phyloP scores from a whole-genome alignment of 2,329 filamentous ascomycete species.

The Arthrobotrys iridis region DNA sequence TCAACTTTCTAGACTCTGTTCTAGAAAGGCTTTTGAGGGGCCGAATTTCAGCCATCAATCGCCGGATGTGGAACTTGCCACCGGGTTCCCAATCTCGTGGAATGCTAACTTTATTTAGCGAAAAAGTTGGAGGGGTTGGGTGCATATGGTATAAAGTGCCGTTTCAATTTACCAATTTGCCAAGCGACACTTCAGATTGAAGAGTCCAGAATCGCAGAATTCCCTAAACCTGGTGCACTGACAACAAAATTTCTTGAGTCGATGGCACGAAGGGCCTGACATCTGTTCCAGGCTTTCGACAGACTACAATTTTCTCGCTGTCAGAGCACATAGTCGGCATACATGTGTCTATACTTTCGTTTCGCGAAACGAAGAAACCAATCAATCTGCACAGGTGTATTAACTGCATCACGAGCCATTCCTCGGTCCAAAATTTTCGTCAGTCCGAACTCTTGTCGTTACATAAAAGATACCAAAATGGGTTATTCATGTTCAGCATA shows the following conservation, averaged over 20 bases:
- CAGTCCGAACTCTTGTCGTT: too few species aligned
- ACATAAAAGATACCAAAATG: too few species aligned
- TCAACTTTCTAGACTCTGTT: conserved; percentile 23
- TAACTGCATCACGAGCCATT: too few species aligned
- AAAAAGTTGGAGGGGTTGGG: conserved; percentile 4
- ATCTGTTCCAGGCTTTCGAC: conserved; percentile 2
- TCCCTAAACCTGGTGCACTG: neutral
- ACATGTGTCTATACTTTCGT: too few species aligned
- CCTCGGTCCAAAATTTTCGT: too few species aligned
- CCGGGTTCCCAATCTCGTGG: neutral
- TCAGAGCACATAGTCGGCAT: too few species aligned
- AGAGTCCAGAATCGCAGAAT: neutral
- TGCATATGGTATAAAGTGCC: neutral
- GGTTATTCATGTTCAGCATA: too few species aligned
- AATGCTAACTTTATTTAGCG: conserved; percentile 39
- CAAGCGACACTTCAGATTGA: neutral
- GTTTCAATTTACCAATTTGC: neutral
- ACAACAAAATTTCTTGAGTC: neutral
- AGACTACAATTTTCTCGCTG: too few species aligned
- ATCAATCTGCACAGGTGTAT: too few species aligned
- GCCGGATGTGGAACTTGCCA: conserved; percentile 26
- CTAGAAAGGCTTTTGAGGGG: neutral
- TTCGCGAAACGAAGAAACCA: too few species aligned
- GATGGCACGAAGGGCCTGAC: neutral
- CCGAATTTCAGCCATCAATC: neutral